These are phyloP conservation scores for Pochonia chlamydosporia DNA, from an alignment of 2,329 filamentous ascomycete genomes.

Conservation along the genomic window DNA sequence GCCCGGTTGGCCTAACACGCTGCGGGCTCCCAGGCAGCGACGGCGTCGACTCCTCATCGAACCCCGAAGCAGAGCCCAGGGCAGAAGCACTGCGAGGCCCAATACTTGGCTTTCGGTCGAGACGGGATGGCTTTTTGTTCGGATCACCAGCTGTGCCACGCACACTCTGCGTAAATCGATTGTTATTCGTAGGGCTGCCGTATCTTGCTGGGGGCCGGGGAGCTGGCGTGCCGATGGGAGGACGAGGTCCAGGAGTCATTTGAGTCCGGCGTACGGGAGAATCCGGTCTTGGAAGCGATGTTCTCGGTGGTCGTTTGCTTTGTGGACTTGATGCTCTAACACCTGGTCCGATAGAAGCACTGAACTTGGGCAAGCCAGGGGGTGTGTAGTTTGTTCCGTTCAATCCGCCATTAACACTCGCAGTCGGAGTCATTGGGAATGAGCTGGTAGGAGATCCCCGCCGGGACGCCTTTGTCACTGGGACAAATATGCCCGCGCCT, in stretches of 20 bases:
- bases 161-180: constrained; percentile 59
- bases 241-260: constrained; percentile 53
- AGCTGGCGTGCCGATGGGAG: constrained; percentile 45
- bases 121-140: constrained; percentile 44
- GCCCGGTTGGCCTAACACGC: constrained; percentile 49
- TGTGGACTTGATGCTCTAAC: constrained; percentile 62
- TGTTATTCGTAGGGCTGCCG: constrained; percentile 36
- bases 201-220: constrained; percentile 24
- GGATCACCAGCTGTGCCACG: constrained; percentile 57
- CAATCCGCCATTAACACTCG: constrained; percentile 51
- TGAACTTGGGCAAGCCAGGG: constrained; percentile 70
- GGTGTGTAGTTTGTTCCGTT: constrained; percentile 58
- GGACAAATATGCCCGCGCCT: constrained; percentile 90
- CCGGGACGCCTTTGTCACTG: constrained; percentile 71
- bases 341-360: constrained; percentile 76
- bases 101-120: constrained; percentile 45
- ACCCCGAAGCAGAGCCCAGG: constrained; percentile 43
- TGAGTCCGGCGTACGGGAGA: constrained; percentile 71
- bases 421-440: constrained; percentile 62
- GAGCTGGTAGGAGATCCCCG: constrained; percentile 51
- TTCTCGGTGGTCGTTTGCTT: constrained; percentile 59
- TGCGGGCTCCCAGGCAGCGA: constrained; percentile 39
- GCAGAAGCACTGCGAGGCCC: constrained; percentile 56
- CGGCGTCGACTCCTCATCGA: constrained; percentile 51
- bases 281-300: constrained; percentile 80